Conservation (phyloP, 2,329 filamentous ascomycete genomes). For the Fusarium buxicola region DNA sequence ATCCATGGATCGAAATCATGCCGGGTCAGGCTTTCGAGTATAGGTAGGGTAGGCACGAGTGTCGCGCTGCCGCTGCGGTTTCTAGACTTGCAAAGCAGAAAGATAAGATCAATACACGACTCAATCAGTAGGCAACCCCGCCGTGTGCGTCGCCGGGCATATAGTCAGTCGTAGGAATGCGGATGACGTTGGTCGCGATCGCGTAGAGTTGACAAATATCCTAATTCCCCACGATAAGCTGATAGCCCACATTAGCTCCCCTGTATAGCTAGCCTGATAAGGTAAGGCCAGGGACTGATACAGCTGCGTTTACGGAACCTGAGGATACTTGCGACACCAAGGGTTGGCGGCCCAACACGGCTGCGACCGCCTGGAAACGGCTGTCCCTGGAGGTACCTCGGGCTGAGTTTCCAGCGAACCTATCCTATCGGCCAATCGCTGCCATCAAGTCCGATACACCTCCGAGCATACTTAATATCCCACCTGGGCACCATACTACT, state of each 20-base stretch:
- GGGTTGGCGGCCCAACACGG: constrained; percentile 39
- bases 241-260: constrained; percentile 24
- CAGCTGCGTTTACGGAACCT: constrained; percentile 32
- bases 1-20: constrained; percentile 43
- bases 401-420: constrained; percentile 24
- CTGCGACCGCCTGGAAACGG: constrained; percentile 44
- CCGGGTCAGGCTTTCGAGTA: constrained; percentile 27
- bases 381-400: constrained; percentile 42
- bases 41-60: no score
- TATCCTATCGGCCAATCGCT: constrained; percentile 37
- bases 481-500: constrained; percentile 12
- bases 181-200: constrained; percentile 37
- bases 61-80: constrained; percentile 9
- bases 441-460: constrained; percentile 43
- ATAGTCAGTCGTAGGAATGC: constrained; percentile 23
- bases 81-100: background rate
- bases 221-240: constrained; percentile 35
- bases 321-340: constrained; percentile 32
- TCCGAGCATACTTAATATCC: constrained; percentile 42
- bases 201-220: constrained; percentile 43
- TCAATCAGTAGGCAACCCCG: background rate
- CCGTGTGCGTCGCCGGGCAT: no score
- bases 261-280: constrained; percentile 21
- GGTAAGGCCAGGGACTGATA: constrained; percentile 4
- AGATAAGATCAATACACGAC: background rate